These are phyloP conservation scores for Bryopsis sp. DNA, from an alignment of 139 green algal genomes.

Conservation along the genomic window DNA sequence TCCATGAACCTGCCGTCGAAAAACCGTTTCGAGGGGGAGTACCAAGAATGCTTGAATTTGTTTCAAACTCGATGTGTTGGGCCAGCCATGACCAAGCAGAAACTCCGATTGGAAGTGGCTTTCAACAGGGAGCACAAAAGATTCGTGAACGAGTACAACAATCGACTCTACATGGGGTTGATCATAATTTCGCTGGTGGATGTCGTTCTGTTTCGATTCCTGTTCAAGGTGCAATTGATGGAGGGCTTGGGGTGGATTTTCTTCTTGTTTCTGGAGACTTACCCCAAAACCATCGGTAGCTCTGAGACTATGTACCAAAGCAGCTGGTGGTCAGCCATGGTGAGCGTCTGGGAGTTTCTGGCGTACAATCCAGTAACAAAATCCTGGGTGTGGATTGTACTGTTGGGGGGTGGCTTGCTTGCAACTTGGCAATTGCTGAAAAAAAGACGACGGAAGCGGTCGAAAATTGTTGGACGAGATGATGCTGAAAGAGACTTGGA, in stretches of 20 bases:
- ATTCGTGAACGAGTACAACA: constrained; percentile 77
- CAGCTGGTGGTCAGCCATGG: neutral
- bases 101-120: constrained; percentile 29
- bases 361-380: neutral
- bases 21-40: constrained; percentile 47
- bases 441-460: neutral
- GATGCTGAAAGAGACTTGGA: no score
- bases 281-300: neutral
- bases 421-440: neutral
- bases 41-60: constrained; percentile 27
- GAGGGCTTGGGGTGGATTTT: constrained; percentile 52
- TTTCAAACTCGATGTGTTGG: constrained; percentile 35
- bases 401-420: neutral
- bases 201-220: constrained; percentile 49
- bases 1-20: constrained; percentile 43
- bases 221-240: constrained; percentile 31
- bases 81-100: constrained; percentile 13
- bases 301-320: neutral
- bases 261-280: constrained; percentile 60
- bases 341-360: constrained; percentile 1
- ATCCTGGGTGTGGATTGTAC: neutral
- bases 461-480: no score
- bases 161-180: constrained; percentile 61
- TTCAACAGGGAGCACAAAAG: constrained; percentile 31
- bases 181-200: constrained; percentile 37